Conservation (phyloP, 2,329 filamentous ascomycete species). For the Fusarium devonianum region DNA sequence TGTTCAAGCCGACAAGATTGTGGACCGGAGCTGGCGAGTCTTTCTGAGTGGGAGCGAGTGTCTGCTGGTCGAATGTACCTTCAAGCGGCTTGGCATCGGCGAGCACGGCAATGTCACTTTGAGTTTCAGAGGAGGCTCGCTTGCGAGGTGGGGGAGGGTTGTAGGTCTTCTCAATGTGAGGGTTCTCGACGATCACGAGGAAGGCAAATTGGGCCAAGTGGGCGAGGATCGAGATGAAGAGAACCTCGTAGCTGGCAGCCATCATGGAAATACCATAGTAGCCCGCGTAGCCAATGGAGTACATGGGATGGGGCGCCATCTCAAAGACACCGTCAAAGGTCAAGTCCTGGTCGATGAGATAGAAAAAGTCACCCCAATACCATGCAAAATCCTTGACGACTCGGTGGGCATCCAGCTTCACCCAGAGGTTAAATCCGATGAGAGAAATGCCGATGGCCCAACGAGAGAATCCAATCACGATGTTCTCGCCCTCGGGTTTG, state of each 20-base stretch:
- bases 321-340: constrained; percentile 99
- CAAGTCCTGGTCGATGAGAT: constrained; percentile 94
- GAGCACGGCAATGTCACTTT: constrained; percentile 42
- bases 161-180: constrained; percentile 98
- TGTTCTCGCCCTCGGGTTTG: constrained; percentile 74
- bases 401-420: constrained; percentile 95
- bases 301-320: constrained; percentile 99
- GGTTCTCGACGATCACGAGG: constrained; percentile 89
- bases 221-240: constrained; percentile 95
- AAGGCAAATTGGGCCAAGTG: constrained; percentile 96
- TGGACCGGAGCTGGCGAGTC: constrained; percentile 73
- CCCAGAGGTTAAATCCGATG: constrained; percentile 96
- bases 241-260: constrained; percentile 95
- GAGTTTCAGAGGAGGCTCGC: constrained; percentile 50
- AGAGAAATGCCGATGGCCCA: constrained; percentile 82
- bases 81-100: constrained; percentile 37
- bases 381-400: constrained; percentile 99
- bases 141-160: constrained; percentile 83
- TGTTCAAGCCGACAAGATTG: constrained; percentile 81
- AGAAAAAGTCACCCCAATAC: constrained; percentile 99
- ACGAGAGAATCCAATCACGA: constrained; percentile 72
- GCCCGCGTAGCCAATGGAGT: constrained; percentile 95
- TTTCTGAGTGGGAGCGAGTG: constrained; percentile 36
- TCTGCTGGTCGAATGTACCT: constrained; percentile 37
- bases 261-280: constrained; percentile 99